Conservation (phyloP, 2,329 filamentous ascomycete species). For the Trichoderma endophyticum region DNA sequence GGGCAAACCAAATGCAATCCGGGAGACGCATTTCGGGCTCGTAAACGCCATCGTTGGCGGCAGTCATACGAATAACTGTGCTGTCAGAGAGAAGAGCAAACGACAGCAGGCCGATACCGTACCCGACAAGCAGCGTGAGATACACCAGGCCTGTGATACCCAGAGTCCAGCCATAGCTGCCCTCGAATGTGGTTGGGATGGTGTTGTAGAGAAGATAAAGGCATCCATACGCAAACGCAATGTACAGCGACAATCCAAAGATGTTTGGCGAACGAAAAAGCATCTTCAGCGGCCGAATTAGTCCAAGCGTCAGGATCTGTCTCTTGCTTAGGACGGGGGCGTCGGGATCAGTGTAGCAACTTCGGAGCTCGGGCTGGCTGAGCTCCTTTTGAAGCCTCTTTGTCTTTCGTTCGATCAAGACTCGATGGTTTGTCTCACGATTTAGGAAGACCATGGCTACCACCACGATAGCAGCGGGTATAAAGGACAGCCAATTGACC, state of each 20-base stretch:
- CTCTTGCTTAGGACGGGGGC: slow-evolving; percentile 1
- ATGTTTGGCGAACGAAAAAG: slow-evolving; percentile 51
- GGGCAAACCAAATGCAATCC: slow-evolving; percentile 32
- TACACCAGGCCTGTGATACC: slow-evolving; percentile 7
- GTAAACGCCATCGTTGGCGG: background rate
- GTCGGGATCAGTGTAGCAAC: background rate
- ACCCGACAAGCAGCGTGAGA: background rate
- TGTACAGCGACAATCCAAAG: slow-evolving; percentile 38
- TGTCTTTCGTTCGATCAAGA: slow-evolving; percentile 3
- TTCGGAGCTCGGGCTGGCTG: background rate
- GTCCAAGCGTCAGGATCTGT: background rate
- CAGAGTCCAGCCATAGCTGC: slow-evolving; percentile 18
- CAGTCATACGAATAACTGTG: slow-evolving; percentile 36
- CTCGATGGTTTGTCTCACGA: slow-evolving; percentile 4
- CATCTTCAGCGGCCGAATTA: slow-evolving; percentile 34
- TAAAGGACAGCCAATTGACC: slow-evolving; percentile 38
- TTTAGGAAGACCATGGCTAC: slow-evolving; percentile 4
- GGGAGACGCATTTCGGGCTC: slow-evolving; percentile 35
- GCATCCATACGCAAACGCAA: slow-evolving; percentile 9
- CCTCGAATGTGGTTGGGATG: slow-evolving; percentile 48
- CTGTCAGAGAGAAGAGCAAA: slow-evolving; percentile 38
- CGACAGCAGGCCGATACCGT: background rate
- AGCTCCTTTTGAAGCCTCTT: background rate
- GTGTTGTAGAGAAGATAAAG: slow-evolving; percentile 28
- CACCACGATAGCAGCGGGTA: slow-evolving; percentile 25